Base-by-base conservation (phyloP, 225 moss, liverwort and hornwort species). In the Neckera pumila region DNA sequence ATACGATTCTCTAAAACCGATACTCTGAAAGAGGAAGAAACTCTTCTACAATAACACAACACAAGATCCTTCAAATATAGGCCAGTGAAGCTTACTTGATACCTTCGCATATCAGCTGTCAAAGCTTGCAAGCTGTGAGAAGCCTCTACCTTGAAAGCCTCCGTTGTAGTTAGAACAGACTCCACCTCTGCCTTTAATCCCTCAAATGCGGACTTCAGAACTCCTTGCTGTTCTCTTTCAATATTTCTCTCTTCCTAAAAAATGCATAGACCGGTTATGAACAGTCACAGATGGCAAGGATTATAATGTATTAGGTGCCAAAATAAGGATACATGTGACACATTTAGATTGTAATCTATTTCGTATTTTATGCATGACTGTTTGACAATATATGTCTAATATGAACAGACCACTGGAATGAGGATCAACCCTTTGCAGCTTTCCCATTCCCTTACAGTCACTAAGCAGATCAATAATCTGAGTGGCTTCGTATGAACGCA, bases 61-160 rank as follows among this genome's bases (percentile, higher is more conserved):
- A 62, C 53, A 85, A 85, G 62, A 72, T n/a, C 36, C 59, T 76
- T 65, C 73, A 76, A 81, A 40, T 56, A 12, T 15, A 47, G 80
- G 69, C 49, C 83, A 71, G 49, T 64, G 47, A 90, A 89, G 79
- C 92, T 90, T 88, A 92, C 92, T 83, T 93, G 89, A 86, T 87
- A 92, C 81, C 84, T 88, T 76, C 86, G 92, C 87, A 93, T 81
- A 79, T 93, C 93, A 85, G 86, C 77, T 77, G 84, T 92, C 82
- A 93, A 86, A 78, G 84, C 82, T 91, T 92, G 88, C 90, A 92
- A 90, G 86, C 84, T 87, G 53, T 88, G 54, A 49, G 85, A 82
- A 92, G 88, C 89, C 84, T 91, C 92, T 58, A 85, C 86, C 69
- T 93, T 92, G 84, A 92, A 93, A 65, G 86, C 74, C 74, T 93